A percentile compares a stretch with the other conserved stretches of the same genome.
Conservation (phyloP, 2,329 filamentous ascomycete species). For the Calonectria hongkongensis region DNA sequence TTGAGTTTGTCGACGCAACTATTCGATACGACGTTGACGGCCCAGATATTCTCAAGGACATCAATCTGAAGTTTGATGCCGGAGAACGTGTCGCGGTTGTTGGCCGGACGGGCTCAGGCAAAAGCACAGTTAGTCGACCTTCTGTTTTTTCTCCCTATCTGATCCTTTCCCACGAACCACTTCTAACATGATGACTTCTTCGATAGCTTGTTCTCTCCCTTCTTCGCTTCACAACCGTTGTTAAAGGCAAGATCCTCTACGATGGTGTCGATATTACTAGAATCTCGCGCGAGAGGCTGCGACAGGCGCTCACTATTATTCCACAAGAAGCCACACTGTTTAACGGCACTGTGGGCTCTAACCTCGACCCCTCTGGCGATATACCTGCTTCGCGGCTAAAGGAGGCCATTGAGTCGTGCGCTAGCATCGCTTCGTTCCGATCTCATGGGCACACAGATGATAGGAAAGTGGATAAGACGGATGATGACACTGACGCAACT, state of each 20-base stretch:
- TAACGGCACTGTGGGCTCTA: conserved; percentile 70
- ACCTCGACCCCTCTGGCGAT: conserved; percentile 79
- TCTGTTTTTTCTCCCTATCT: background rate
- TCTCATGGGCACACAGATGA: conserved; percentile 56
- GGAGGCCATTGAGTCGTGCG: conserved; percentile 77
- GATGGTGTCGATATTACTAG: conserved; percentile 73
- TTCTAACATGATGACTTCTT: background rate
- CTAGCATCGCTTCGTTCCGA: conserved; percentile 73
- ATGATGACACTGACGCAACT: background rate
- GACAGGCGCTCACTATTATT: conserved; percentile 74
- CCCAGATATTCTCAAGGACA: conserved; percentile 68
- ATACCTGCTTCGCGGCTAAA: conserved; percentile 72
- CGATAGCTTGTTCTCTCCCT: conserved; percentile 70
- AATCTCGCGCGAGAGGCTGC: conserved; percentile 68
- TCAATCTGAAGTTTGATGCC: conserved; percentile 72
- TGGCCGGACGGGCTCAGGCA: conserved; percentile 87
- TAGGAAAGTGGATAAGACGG: too few relatives aligned
- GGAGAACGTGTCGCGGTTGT: conserved; percentile 88
- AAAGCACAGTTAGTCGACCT: conserved; percentile 79
- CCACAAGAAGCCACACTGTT: conserved; percentile 76
- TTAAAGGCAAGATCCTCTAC: conserved; percentile 71
- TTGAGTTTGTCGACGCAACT: conserved; percentile 70
- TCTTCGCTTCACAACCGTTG: conserved; percentile 71
- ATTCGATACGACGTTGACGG: conserved; percentile 68
- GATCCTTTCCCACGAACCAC: too few relatives aligned